phyloP scores from a whole-genome alignment of 2,329 filamentous ascomycete species.

The Huntiella savannae region DNA sequence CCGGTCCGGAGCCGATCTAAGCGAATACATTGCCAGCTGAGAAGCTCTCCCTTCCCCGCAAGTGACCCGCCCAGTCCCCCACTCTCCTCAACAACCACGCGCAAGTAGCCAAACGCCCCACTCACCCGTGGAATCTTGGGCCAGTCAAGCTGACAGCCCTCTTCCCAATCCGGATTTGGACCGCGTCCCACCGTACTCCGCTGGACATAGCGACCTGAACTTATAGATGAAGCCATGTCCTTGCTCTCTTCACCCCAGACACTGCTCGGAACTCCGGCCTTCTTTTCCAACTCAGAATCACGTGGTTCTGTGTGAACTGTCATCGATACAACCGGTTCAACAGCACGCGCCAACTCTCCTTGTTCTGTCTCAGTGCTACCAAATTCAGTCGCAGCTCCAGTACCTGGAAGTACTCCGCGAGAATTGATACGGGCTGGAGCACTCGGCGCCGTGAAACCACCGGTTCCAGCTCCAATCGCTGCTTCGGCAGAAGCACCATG shows the following conservation, averaged over 20 bases:
- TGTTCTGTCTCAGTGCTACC: neutral
- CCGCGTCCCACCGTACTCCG: slow-evolving; percentile 36
- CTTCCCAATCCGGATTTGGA: slow-evolving; percentile 44
- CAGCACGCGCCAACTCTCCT: neutral
- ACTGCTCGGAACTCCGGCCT: slow-evolving; percentile 11
- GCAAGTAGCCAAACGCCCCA: slow-evolving; percentile 50
- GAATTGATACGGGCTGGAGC: slow-evolving; percentile 13
- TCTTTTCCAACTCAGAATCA: slow-evolving; percentile 18
- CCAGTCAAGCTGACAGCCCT: slow-evolving; percentile 38
- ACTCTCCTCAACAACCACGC: neutral
- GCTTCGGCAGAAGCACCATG: neutral
- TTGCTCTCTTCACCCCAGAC: slow-evolving; percentile 14
- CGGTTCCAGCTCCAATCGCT: neutral
- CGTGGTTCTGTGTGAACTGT: slow-evolving; percentile 61
- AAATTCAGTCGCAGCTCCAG: neutral
- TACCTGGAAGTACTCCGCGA: slow-evolving; percentile 11
- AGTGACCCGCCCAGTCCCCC: neutral
- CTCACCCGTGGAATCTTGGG: slow-evolving; percentile 37
- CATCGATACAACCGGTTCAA: slow-evolving; percentile 53
- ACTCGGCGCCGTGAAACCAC: slow-evolving; percentile 11
- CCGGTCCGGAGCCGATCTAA: slow-evolving; percentile 36
- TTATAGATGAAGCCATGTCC: slow-evolving; percentile 18
- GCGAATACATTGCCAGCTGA: slow-evolving; percentile 40
- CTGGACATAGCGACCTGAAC: slow-evolving; percentile 33
- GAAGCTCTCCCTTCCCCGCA: slow-evolving; percentile 8